Percentiles rank a stretch among this genome's conserved stretches.
Evolutionary conservation across 139 green algal genomes (phyloP).

Genomic region (Gonium pectorale): DNA sequence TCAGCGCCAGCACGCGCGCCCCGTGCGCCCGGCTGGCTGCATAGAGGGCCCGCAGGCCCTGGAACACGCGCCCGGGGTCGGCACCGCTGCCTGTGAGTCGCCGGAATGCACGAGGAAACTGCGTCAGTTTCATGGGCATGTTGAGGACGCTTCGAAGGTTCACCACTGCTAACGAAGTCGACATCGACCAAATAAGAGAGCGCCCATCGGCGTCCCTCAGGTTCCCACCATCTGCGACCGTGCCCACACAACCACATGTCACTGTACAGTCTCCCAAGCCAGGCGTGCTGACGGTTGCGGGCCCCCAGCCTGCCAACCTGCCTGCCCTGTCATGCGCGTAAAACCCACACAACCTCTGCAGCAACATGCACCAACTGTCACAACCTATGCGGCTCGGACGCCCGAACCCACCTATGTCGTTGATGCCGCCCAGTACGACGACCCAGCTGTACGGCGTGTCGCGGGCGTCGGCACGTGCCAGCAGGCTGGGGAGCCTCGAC

Average conservation of each 20-base stretch:
- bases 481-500: neutral
- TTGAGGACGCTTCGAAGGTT: too few relatives aligned
- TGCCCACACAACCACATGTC: too few relatives aligned
- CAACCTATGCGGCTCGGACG: neutral
- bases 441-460: neutral
- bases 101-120: neutral
- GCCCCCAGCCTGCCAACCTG: too few relatives aligned
- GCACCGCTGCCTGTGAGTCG: neutral
- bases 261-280: neutral
- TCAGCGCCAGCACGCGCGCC: slow-evolving; percentile 21
- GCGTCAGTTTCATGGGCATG: neutral
- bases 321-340: too few relatives aligned
- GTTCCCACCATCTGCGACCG: too few relatives aligned
- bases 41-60: neutral
- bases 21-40: neutral
- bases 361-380: neutral
- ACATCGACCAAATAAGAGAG: too few relatives aligned
- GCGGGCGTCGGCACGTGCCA: neutral
- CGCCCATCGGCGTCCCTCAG: too few relatives aligned
- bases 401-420: slow-evolving; percentile 3
- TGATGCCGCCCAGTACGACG: slow-evolving; percentile 29
- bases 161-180: too few relatives aligned
- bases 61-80: neutral
- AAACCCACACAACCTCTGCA: too few relatives aligned
- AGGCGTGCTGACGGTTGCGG: too few relatives aligned